phyloP scores from a whole-genome alignment of 1,139 yeast species.

The Kluyveromyces sp. region DNA sequence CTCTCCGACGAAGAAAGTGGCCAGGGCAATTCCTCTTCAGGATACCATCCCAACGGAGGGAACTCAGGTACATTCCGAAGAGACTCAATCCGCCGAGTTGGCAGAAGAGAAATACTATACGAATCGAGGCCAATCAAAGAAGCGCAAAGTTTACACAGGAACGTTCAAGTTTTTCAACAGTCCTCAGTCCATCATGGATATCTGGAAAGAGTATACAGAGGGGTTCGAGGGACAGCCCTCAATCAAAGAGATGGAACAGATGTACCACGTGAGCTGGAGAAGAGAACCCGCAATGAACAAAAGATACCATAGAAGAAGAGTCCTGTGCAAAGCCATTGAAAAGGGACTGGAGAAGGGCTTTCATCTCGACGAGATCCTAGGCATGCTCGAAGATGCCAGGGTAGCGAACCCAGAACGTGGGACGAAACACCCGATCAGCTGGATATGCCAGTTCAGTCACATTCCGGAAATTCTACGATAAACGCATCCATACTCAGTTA shows the following conservation, averaged over 20 bases:
- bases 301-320: conserved; percentile 36
- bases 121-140: conserved; percentile 18
- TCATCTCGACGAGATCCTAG: conserved; percentile 31
- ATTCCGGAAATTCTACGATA: conserved; percentile 22
- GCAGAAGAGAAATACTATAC: conserved; percentile 16
- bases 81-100: conserved; percentile 6
- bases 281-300: conserved; percentile 37
- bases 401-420: conserved; percentile 30
- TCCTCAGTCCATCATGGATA: conserved; percentile 36
- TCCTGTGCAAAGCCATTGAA: conserved; percentile 37
- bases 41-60: conserved; percentile 1
- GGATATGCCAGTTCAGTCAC: conserved; percentile 35
- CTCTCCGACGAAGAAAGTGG: not conserved
- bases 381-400: conserved; percentile 34
- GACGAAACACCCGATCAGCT: conserved; percentile 37
- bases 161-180: conserved; percentile 35
- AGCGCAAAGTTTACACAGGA: conserved; percentile 29
- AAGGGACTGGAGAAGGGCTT: conserved; percentile 33
- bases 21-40: not conserved
- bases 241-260: conserved; percentile 33
- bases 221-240: conserved; percentile 37
- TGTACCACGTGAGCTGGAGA: conserved; percentile 38
- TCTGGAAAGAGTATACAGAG: conserved; percentile 37
- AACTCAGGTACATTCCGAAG: not conserved
- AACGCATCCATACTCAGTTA: not conserved